phyloP scores from a whole-genome alignment of 2,329 filamentous ascomycete species.

The Sporothrix luriei region DNA sequence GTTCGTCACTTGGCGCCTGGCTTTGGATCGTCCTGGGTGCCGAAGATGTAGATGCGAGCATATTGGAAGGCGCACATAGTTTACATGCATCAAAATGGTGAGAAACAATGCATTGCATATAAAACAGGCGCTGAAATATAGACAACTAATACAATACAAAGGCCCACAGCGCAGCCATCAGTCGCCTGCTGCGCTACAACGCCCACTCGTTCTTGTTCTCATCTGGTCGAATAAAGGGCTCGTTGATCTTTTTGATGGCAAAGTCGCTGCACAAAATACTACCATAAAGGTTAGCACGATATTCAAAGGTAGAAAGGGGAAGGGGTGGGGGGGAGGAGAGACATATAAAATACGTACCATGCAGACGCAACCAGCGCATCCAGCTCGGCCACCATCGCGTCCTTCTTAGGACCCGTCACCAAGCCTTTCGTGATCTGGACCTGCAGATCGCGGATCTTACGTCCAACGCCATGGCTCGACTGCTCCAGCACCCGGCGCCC shows the following conservation, averaged over 20 bases:
- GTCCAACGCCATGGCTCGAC: conserved; percentile 72
- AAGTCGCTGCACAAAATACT: conserved; percentile 87
- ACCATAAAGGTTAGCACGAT: not conserved
- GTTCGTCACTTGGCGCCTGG: not conserved
- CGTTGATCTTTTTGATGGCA: conserved; percentile 90
- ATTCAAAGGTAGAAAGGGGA: conserved; percentile 49
- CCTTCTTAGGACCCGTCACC: conserved; percentile 69
- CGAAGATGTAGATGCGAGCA: not conserved
- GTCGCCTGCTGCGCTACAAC: conserved; percentile 35
- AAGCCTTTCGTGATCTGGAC: conserved; percentile 77
- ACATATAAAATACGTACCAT: conserved; percentile 50
- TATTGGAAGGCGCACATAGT: not conserved
- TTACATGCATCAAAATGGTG: not conserved
- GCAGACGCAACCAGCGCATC: conserved; percentile 88
- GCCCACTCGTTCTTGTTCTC: conserved; percentile 84
- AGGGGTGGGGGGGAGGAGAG: no score
- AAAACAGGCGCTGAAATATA: conserved; percentile 10
- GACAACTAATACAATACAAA: conserved; percentile 14
- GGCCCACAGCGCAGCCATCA: not conserved
- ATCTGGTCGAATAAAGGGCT: conserved; percentile 77
- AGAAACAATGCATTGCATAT: conserved; percentile 21
- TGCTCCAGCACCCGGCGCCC: conserved; percentile 83
- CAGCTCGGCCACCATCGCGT: conserved; percentile 82
- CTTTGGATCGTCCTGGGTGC: not conserved
- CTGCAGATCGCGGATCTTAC: conserved; percentile 83